Base-by-base conservation (phyloP, 495 filamentous ascomycete genomes). In the Apodospora peruviana region DNA sequence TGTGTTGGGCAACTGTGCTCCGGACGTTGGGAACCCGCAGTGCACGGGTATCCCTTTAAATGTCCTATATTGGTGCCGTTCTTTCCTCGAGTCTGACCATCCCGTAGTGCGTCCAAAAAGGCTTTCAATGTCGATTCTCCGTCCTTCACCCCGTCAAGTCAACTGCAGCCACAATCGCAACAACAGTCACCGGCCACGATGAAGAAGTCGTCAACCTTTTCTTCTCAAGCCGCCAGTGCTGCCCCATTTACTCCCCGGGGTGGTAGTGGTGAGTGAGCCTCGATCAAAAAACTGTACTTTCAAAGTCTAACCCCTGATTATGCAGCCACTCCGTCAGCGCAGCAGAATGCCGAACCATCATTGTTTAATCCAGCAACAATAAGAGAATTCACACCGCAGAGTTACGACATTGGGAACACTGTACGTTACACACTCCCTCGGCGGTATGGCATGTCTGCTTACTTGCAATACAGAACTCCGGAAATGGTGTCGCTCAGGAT, bases 71-170 rank as follows among this genome's bases (percentile, higher is more conserved):
- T n/a, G n/a, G n/a, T n/a, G n/a, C n/a, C n/a, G n/a, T n/a, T n/a
- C n/a, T n/a, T n/a, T n/a, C n/a, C n/a, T n/a, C n/a, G n/a, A n/a
- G n/a, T 61, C 59, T 65, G 43, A 45, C 24, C 14, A 22, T n/a
- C 34, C 47, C 24, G 29, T 57, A 62, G 63, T 55, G 74, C 73
- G 52, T 67, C 76, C 48, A 93, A 86, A 71, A 90, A 91, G 72
- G 73, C 83, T 12, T 81, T 98, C 57, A 97, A 95, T 65, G 91
- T 95, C 57, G 93, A 97, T 54, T 96, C 93, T 11, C 93, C 94
- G 12, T 86, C 91, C 36, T 98, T 98, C 56, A 96, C 90, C 1
- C 94, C 93, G 50, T 75, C 71, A 67, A 77, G 65, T 68, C 11
- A 8, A 4, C 9, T 11, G 18, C n/a, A n/a, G n/a, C 76, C 53